Evolutionary conservation across 176 grass and related monocot species (phyloP).

Genomic region (Hordeum vulgare): MorexV3_pseudomolecules_assembly NC_058523.1:512384443-512384942

Average conservation of each 20-base stretch:
- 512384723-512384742: constrained; percentile 28
- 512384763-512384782: constrained; percentile 26
- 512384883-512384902: not conserved
- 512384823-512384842: not conserved
- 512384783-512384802: constrained; percentile 42
- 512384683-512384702: constrained; percentile 40
- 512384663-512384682: constrained; percentile 57
- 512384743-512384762: constrained; percentile 24
- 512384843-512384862: constrained; percentile 16
- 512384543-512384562: constrained; percentile 73
- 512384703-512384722: constrained; percentile 65
- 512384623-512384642: not conserved
- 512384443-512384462: constrained; percentile 33
- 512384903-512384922: not conserved
- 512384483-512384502: constrained; percentile 81
- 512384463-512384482: constrained; percentile 58
- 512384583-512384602: constrained; percentile 88
- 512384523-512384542: constrained; percentile 51
- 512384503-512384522: constrained; percentile 58
- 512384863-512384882: not conserved
- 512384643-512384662: constrained; percentile 35
- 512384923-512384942: not conserved
- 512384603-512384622: constrained; percentile 62
- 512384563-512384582: constrained; percentile 74
- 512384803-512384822: constrained; percentile 35